These are phyloP conservation scores for Tremella mesenterica DNA, from an alignment of 768 basidiomycete species.

Conservation along the genomic window DNA sequence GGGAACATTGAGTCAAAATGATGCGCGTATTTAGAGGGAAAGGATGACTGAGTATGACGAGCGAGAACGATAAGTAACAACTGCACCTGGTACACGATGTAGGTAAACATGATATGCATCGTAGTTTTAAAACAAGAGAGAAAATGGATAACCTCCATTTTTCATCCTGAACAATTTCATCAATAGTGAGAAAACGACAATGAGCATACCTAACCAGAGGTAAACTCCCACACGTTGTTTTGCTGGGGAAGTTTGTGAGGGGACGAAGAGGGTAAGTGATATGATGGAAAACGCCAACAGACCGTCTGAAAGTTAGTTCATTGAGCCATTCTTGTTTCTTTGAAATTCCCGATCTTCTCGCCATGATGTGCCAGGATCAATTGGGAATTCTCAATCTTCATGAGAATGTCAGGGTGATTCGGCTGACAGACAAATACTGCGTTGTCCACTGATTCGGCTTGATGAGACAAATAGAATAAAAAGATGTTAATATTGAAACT, in stretches of 20 bases:
- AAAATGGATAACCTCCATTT: slow-evolving; percentile 59
- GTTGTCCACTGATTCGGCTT: too few species aligned
- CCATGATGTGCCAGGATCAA: too few species aligned
- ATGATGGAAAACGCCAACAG: slow-evolving; percentile 70
- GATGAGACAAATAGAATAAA: too few species aligned
- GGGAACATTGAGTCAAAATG: too few species aligned
- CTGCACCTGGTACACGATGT: neutral
- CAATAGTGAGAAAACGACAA: slow-evolving; percentile 78
- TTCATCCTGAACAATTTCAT: slow-evolving; percentile 82
- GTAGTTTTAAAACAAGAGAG: slow-evolving; percentile 33
- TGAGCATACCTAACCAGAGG: slow-evolving; percentile 71
- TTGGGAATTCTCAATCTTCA: too few species aligned
- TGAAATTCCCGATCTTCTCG: too few species aligned
- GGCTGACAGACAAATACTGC: too few species aligned
- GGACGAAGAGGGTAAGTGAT: slow-evolving; percentile 60
- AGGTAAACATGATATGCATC: neutral
- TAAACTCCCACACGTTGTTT: slow-evolving; percentile 81
- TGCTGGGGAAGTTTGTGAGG: slow-evolving; percentile 56
- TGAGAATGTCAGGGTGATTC: too few species aligned
- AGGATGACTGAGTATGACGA: too few species aligned
- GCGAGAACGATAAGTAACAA: neutral
- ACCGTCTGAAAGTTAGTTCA: slow-evolving; percentile 56
- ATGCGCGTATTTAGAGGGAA: too few species aligned
- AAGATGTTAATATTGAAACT: too few species aligned
- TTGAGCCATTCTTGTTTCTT: neutral